Evolutionary conservation across 345 rosid species (phyloP).

Genomic region (Lumnitzera littorea): DNA sequence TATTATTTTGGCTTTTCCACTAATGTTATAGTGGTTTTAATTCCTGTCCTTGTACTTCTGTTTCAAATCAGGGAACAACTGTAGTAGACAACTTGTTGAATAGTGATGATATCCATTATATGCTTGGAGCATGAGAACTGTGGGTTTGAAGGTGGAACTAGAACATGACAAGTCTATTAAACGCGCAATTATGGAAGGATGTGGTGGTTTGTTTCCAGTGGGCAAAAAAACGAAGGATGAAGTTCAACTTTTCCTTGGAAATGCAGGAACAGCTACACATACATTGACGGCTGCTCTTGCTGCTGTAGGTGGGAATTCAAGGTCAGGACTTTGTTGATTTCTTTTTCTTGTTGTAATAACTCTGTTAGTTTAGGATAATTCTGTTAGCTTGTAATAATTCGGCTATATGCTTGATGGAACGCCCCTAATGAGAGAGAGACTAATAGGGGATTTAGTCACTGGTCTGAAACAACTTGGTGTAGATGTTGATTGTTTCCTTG

Average conservation of each 20-base stretch:
- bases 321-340: slow-evolving; percentile 26
- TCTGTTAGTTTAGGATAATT: background rate
- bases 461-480: slow-evolving; percentile 97
- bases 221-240: slow-evolving; percentile 42
- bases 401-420: slow-evolving; percentile 93
- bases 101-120: slow-evolving; percentile 83
- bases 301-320: slow-evolving; percentile 85
- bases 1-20: no score
- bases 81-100: slow-evolving; percentile 81
- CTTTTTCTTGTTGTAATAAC: background rate
- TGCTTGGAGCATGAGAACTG: slow-evolving; percentile 81
- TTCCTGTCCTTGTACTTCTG: background rate
- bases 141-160: slow-evolving; percentile 48
- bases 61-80: slow-evolving; percentile 61
- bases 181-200: slow-evolving; percentile 74
- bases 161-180: slow-evolving; percentile 45
- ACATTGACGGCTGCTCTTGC: slow-evolving; percentile 90
- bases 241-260: slow-evolving; percentile 83
- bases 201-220: slow-evolving; percentile 70
- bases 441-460: slow-evolving; percentile 76
- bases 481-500: slow-evolving; percentile 60
- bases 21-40: no score
- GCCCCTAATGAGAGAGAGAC: slow-evolving; percentile 96
- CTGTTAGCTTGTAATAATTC: slow-evolving; percentile 5
- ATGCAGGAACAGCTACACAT: slow-evolving; percentile 97